phyloP scores from a whole-genome alignment of 768 basidiomycete genomes.

The Lactifluus piperatus region DNA sequence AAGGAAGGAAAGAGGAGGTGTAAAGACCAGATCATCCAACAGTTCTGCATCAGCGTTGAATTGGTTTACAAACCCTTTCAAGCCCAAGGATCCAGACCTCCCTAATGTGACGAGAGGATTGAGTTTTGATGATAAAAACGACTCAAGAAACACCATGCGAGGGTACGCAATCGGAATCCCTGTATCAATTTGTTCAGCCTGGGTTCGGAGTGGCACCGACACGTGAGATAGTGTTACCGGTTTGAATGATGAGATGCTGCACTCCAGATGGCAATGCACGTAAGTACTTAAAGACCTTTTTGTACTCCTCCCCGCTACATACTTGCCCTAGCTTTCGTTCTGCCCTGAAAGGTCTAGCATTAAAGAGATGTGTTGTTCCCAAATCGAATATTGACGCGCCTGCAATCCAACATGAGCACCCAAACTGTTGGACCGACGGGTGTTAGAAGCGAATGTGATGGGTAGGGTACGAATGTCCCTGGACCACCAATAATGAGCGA shows the following conservation, averaged over 20 bases:
- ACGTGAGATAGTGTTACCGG: constrained; percentile 39
- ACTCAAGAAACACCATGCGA: constrained; percentile 83
- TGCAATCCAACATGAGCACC: constrained; percentile 74
- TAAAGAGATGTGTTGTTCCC: constrained; percentile 4
- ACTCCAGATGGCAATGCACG: constrained; percentile 50
- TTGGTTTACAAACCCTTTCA: constrained; percentile 79
- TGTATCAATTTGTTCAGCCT: constrained; percentile 23
- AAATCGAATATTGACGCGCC: constrained; percentile 38
- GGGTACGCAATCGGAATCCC: constrained; percentile 87
- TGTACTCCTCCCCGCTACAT: constrained; percentile 66
- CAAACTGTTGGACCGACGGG: constrained; percentile 72
- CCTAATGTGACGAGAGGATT: constrained; percentile 80
- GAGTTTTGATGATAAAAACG: constrained; percentile 65
- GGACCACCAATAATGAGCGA: constrained; percentile 64
- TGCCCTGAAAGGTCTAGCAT: constrained; percentile 42
- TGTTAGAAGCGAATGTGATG: constrained; percentile 74
- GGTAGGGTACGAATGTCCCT: constrained; percentile 73
- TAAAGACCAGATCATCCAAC: constrained; percentile 73
- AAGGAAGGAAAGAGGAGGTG: constrained; percentile 15
- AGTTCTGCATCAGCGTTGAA: constrained; percentile 91
- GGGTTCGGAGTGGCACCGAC: not conserved
- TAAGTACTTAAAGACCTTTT: constrained; percentile 59
- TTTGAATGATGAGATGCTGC: constrained; percentile 76
- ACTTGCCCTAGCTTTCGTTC: constrained; percentile 80
- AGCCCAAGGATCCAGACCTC: constrained; percentile 52